These are phyloP conservation scores for Stenogyne calaminthoides DNA, from an alignment of 305 asterid species.

Conservation along the genomic window DNA sequence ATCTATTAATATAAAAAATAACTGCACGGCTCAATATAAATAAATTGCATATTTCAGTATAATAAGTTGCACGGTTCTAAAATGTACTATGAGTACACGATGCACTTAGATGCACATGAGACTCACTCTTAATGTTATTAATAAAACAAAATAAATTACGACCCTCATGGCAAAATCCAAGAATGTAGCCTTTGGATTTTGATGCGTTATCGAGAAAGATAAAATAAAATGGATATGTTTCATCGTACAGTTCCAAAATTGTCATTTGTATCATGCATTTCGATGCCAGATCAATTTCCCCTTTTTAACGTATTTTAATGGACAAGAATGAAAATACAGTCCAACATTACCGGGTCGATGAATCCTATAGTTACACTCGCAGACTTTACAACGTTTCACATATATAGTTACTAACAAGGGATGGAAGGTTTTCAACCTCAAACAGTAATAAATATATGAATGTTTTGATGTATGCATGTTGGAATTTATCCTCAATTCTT, in stretches of 20 bases:
- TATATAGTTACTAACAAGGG: not conserved
- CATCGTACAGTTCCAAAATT: slow-evolving; percentile 15
- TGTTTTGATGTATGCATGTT: not conserved
- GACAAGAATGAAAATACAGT: not conserved
- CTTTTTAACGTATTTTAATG: not conserved
- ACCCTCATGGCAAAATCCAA: not conserved
- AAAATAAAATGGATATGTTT: slow-evolving; percentile 15
- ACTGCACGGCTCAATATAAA: no score
- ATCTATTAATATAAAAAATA: no score
- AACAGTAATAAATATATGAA: no score
- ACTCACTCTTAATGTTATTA: not conserved
- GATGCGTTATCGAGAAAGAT: not conserved
- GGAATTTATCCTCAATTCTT: not conserved
- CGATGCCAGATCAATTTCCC: slow-evolving; percentile 6
- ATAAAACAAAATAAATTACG: not conserved
- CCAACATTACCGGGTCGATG: slow-evolving; percentile 9
- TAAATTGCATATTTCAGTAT: no score
- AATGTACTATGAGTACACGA: no score
- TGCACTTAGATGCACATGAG: no score
- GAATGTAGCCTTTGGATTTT: not conserved
- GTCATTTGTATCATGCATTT: slow-evolving; percentile 18
- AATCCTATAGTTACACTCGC: slow-evolving; percentile 17
- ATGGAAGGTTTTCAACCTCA: not conserved
- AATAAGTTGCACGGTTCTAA: no score
- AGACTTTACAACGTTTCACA: not conserved